Evolutionary conservation across 192 early-diverging fungal genomes (phyloP), one percentile per base, ranked within the genome.

Genomic region (Bifiguratus adelaidae): DNA sequence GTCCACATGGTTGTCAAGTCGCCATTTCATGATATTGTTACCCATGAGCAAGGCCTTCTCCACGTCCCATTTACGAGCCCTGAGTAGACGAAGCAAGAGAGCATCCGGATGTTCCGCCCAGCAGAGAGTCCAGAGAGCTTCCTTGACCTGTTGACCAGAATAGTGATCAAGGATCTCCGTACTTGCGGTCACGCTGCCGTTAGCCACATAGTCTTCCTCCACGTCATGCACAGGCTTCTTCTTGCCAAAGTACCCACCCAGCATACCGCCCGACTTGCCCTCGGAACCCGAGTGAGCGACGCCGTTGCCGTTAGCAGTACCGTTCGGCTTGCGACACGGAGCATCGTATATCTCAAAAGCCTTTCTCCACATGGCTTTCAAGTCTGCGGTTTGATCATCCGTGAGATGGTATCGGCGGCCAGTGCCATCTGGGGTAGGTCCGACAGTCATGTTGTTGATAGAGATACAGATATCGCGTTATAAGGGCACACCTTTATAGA

Each of bases 11-110:
- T 56, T 52, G 34, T 77, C 72, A 6, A 78, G 25, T 22, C 88
- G 62, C 92, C 92, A 95, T 34, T 75, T 71, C 49, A 93, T 55
- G 9, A 77, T 70, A 23, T 71, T 58, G 23, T 81, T 47, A 11
- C 84, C 41, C 91, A 92, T 91, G 4, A 49, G 64, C 4, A 85
- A 58, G 0, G 89, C 85, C 32, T 80, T 80, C 28, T 81, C 58
- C 2, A 85, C 68, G 44, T 90, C 74, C 88, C 89, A 95, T 49
- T 94, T 94, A 41, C 92, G 74, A 16, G 91, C 92, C 21, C 91
- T 72, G 38, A 92, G 61, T 57, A 88, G 91, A n/a, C 90, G 73
- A 28, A 90, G 70, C 33, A 86, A 24, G n/a, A 88, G 53, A 0
- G 76, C 53, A 59, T 92, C 89, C 8, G 80, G 83, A 38, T 85